Evolutionary conservation across 2,329 filamentous ascomycete species (phyloP).

Genomic region (Capronia americana): DNA sequence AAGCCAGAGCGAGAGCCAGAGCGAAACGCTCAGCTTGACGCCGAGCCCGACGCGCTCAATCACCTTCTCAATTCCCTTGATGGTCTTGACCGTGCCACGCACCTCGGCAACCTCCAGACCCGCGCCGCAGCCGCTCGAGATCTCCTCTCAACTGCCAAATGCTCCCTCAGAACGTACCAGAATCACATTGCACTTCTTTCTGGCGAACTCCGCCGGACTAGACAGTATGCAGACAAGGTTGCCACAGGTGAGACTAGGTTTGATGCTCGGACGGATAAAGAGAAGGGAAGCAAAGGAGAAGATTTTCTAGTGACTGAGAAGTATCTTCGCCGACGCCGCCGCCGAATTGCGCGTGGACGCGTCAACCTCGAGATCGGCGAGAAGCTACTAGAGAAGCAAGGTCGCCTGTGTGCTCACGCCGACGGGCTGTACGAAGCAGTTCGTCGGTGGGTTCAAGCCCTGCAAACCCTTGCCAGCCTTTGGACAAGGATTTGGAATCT

Average conservation of each 20-base stretch:
- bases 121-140: neutral
- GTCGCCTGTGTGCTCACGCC: neutral
- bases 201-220: neutral
- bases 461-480: neutral
- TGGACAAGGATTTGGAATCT: conserved; percentile 11
- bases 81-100: neutral
- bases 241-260: neutral
- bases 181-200: neutral
- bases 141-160: neutral
- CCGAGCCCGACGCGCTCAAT: neutral
- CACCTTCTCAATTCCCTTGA: conserved; percentile 3
- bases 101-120: neutral
- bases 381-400: neutral
- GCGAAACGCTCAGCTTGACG: neutral
- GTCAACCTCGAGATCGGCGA: neutral
- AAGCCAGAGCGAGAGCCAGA: neutral
- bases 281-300: neutral
- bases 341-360: neutral
- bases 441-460: neutral
- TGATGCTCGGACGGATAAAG: neutral
- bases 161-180: neutral
- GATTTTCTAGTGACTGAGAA: neutral
- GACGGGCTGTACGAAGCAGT: neutral
- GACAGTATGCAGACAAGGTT: neutral
- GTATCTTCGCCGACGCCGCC: neutral